A percentile compares a stretch with the other conserved stretches of the same genome.
These are phyloP conservation scores for Colletotrichum chlorophyti DNA, from an alignment of 2,329 filamentous ascomycete species.

Conservation along the genomic window DNA sequence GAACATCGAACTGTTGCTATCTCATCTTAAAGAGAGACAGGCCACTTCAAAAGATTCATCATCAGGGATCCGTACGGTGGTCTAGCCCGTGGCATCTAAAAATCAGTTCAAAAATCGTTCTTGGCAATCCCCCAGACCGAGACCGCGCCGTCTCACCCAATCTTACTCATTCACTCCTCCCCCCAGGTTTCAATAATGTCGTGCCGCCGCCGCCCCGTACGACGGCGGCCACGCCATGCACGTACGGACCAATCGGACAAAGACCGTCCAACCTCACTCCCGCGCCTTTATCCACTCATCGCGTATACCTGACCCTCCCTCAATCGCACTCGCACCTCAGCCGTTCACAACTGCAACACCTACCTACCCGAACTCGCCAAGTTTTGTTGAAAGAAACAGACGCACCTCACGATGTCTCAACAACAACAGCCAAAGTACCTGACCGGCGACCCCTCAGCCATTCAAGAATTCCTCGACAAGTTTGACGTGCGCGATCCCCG, in stretches of 20 bases:
- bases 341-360: conserved; percentile 10
- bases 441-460: conserved; percentile 78
- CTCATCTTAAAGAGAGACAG: no score
- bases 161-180: no score
- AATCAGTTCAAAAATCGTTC: not conserved
- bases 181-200: conserved; percentile 10
- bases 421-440: conserved; percentile 65
- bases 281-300: conserved; percentile 2
- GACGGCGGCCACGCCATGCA: not conserved
- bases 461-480: conserved; percentile 83
- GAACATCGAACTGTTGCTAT: no score
- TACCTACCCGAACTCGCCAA: not conserved
- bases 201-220: conserved; percentile 1
- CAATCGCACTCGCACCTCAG: conserved; percentile 3
- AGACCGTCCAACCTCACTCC: conserved; percentile 23
- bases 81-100: not conserved
- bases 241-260: conserved; percentile 23
- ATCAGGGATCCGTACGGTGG: no score
- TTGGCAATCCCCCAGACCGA: not conserved
- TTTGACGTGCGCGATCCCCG: conserved; percentile 79
- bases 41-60: no score
- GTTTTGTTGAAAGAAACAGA: conserved; percentile 12
- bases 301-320: not conserved
- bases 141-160: conserved; percentile 11
- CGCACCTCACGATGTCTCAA: conserved; percentile 39